phyloP scores from a whole-genome alignment of 202 grass and related monocot species.

The Alloteropsis angusta region DNA sequence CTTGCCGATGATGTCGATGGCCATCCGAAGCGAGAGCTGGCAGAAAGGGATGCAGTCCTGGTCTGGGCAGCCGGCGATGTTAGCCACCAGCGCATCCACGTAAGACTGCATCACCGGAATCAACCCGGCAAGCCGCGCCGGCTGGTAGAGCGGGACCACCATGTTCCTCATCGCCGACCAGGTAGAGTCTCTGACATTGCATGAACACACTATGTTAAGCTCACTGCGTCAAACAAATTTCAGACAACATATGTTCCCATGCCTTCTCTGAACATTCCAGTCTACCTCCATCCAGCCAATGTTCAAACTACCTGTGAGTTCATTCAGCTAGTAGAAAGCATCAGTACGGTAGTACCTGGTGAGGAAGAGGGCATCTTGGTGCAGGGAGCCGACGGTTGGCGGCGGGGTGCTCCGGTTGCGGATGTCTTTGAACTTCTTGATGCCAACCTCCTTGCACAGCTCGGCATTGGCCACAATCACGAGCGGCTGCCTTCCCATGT shows the following conservation, averaged over 20 bases:
- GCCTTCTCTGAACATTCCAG: not conserved
- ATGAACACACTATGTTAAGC: not conserved
- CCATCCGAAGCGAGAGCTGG: conserved; percentile 67
- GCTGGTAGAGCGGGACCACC: conserved; percentile 85
- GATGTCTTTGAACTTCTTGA: conserved; percentile 91
- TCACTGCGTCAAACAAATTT: not conserved
- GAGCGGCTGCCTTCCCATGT: conserved; percentile 88
- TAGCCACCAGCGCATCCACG: conserved; percentile 27
- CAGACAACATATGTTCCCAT: not conserved
- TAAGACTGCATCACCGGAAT: conserved; percentile 74
- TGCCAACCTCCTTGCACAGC: conserved; percentile 89
- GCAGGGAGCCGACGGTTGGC: conserved; percentile 61
- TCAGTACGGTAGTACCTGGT: conserved; percentile 33
- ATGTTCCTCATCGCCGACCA: conserved; percentile 84
- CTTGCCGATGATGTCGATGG: conserved; percentile 90
- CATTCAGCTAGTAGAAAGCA: not conserved
- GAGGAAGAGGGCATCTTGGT: conserved; percentile 89
- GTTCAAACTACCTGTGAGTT: not conserved
- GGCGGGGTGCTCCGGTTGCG: conserved; percentile 78
- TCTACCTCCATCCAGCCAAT: not conserved
- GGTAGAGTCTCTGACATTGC: conserved; percentile 43
- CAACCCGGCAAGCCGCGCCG: conserved; percentile 53
- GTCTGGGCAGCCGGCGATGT: conserved; percentile 36
- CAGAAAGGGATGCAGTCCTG: conserved; percentile 64
- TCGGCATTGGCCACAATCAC: conserved; percentile 83